These are phyloP conservation scores for Aspergillus wentii DNA, from an alignment of 495 filamentous ascomycete genomes.

Conservation along the genomic window DNA sequence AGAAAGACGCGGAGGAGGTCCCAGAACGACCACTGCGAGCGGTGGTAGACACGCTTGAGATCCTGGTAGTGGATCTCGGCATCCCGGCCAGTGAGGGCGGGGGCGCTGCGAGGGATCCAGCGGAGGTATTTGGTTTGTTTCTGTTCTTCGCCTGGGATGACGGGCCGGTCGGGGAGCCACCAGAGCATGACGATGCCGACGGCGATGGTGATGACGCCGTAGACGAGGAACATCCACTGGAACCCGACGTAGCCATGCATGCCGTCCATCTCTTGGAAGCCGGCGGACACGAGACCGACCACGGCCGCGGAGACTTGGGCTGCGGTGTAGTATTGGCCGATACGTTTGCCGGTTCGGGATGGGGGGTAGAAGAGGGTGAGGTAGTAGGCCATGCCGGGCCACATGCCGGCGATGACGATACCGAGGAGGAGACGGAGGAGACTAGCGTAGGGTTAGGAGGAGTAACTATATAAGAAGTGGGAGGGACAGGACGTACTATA, in stretches of 20 bases:
- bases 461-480: not conserved
- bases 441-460: constrained; percentile 26
- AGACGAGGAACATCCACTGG: constrained; percentile 94
- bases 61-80: constrained; percentile 81
- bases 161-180: constrained; percentile 85
- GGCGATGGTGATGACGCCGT: constrained; percentile 67
- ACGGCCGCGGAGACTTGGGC: constrained; percentile 86
- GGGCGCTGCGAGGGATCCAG: constrained; percentile 60
- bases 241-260: constrained; percentile 72
- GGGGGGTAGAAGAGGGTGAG: constrained; percentile 90
- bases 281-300: constrained; percentile 83
- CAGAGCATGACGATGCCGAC: constrained; percentile 71
- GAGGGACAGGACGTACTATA: constrained; percentile 55
- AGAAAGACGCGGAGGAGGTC: constrained; percentile 65
- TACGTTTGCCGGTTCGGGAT: constrained; percentile 77
- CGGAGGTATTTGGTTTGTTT: constrained; percentile 37
- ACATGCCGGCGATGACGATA: constrained; percentile 87
- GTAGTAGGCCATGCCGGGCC: constrained; percentile 94
- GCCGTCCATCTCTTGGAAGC: constrained; percentile 89
- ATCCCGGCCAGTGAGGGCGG: constrained; percentile 72
- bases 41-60: constrained; percentile 72
- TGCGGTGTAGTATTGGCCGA: constrained; percentile 86
- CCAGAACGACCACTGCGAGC: constrained; percentile 59
- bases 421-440: constrained; percentile 82
- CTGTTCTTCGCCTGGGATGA: constrained; percentile 53